Conservation (phyloP, 176 grass and related monocot genomes). For the Rhynchospora tenuis region DNA sequence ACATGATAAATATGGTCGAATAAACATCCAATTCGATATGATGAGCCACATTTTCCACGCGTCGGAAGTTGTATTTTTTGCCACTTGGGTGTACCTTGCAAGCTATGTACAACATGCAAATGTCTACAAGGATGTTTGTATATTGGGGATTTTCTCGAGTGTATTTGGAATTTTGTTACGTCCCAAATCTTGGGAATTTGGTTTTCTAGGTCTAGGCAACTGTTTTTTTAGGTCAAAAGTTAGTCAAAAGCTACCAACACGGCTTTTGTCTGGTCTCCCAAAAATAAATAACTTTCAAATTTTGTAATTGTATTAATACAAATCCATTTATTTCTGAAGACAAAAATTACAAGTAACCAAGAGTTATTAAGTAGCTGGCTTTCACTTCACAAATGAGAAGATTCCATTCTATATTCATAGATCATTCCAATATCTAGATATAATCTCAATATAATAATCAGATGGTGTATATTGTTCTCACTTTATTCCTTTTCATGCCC, state of each 20-base stretch:
- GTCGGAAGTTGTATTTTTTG: not conserved
- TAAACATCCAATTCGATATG: not conserved
- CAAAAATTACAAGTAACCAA: not conserved
- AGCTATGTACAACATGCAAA: not conserved
- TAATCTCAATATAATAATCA: constrained; percentile 12
- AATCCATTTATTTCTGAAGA: not conserved
- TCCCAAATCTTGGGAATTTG: not conserved
- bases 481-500: constrained; percentile 10
- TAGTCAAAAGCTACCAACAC: not conserved
- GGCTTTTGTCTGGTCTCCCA: not conserved
- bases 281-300: not conserved
- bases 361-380: not conserved
- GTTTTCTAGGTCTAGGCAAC: not conserved
- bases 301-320: not conserved
- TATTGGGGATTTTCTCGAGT: not conserved
- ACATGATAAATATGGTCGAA: not conserved
- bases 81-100: not conserved
- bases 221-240: not conserved
- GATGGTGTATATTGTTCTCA: constrained; percentile 10
- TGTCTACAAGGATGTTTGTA: too few relatives aligned
- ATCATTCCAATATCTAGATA: not conserved
- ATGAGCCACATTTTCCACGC: not conserved
- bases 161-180: not conserved
- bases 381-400: too few relatives aligned
- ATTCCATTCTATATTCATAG: not conserved